Conservation (phyloP, 768 basidiomycete genomes). For the Suillus placidus region DNA sequence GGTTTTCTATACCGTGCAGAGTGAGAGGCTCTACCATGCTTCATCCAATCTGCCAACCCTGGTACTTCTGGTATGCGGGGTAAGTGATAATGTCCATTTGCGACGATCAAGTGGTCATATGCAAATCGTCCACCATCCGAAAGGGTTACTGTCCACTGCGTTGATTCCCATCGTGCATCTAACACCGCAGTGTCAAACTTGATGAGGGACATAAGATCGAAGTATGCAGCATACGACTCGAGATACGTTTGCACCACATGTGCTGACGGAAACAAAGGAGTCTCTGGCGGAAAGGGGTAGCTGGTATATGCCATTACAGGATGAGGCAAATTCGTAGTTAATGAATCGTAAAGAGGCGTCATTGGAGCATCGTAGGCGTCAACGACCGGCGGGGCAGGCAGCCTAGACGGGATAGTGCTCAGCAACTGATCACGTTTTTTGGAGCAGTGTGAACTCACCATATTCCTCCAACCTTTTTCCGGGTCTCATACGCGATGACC, state of each 20-base stretch:
- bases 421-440: background rate
- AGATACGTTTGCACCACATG: constrained; percentile 69
- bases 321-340: constrained; percentile 83
- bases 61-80: constrained; percentile 65
- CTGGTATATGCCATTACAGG: constrained; percentile 71
- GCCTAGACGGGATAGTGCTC: constrained; percentile 40
- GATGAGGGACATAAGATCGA: constrained; percentile 63
- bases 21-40: constrained; percentile 55
- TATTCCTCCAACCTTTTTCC: constrained; percentile 70
- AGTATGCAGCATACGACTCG: constrained; percentile 62
- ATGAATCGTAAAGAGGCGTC: constrained; percentile 76
- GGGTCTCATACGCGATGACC: constrained; percentile 63
- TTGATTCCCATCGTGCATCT: constrained; percentile 42
- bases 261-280: constrained; percentile 69
- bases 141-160: constrained; percentile 53
- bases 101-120: constrained; percentile 72
- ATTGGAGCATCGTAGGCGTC: constrained; percentile 47
- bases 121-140: constrained; percentile 37
- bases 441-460: constrained; percentile 52
- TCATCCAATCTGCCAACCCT: constrained; percentile 63
- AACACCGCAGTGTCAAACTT: constrained; percentile 61
- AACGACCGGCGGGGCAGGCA: constrained; percentile 52
- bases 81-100: constrained; percentile 73
- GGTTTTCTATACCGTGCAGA: constrained; percentile 70
- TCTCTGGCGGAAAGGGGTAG: constrained; percentile 70